Base-by-base conservation (phyloP, 495 filamentous ascomycete genomes). In the Xylaria flabelliformis region DNA sequence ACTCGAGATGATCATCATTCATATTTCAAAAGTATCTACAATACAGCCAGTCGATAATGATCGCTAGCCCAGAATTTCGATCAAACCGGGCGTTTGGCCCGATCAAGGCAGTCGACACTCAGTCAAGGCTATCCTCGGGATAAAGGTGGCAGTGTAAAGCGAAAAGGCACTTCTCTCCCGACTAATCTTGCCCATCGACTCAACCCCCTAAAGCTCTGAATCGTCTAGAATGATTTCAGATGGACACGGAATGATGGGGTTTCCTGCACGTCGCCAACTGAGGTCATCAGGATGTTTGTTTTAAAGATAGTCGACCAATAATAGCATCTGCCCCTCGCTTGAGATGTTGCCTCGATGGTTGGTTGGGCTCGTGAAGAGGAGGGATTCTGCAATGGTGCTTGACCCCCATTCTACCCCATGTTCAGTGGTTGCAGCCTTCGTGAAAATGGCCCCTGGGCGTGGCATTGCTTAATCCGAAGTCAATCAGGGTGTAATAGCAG, bases 361-460 rank as follows among this genome's bases (percentile, higher is more conserved):
- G 26, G 51, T 64, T 64, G 66, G 66, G 58, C 48, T 67, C n/a
- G 46, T 41, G 50, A 50, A 61, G 67, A 41, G 55, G 39, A 41
- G 55, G 39, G 39, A 42, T 58, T 48, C 62, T 56, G 59, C 59
- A 48, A 48, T 48, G 69, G 12, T 50, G 62, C 50, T 63, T 67
- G 62, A 61, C 55, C 63, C 70, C 70, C 64, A 48, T 56, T 19
- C 51, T 51, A 64, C 62, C 51, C 70, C 62, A 63, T 63, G 68
- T 53, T 41, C 58, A 26, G 68, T 41, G 39, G 42, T 63, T 63
- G 58, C 68, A 64, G 56, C 56, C 26, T 56, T 69, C 41, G 67
- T 50, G 41, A 61, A 62, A 41, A 36, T 46, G 67, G 41, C 67
- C 41, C 55, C 21, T 44, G 56, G 56, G 24, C 58, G 55, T 69